Evolutionary conservation across 495 filamentous ascomycete species (phyloP).

Genomic region (Tuber melanosporum): DNA sequence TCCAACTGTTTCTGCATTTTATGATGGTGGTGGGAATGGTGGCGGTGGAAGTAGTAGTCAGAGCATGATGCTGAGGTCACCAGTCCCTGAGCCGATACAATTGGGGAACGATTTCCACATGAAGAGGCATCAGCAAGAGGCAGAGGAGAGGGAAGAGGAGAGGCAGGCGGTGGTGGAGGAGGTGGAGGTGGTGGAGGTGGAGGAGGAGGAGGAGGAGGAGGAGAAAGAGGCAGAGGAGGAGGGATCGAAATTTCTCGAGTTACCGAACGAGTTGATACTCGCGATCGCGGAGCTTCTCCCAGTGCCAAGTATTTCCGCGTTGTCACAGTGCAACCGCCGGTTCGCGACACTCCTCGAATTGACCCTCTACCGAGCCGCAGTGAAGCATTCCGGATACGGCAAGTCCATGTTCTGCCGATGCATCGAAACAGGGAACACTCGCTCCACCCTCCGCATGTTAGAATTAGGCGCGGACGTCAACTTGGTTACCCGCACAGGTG

Average conservation of each 20-base stretch:
- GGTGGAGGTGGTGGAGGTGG: not conserved
- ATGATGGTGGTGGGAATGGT: not conserved
- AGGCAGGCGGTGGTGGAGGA: no score
- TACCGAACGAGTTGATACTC: not conserved
- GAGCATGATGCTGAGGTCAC: not conserved
- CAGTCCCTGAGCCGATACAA: not conserved
- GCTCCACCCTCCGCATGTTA: not conserved
- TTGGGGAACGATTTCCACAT: not conserved
- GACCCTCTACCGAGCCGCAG: not conserved
- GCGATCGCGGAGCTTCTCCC: not conserved
- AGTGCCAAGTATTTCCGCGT: not conserved
- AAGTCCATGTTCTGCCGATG: conserved; percentile 1
- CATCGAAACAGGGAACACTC: not conserved
- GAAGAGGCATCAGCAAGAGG: not conserved
- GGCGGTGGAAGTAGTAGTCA: not conserved
- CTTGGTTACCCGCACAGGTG: not conserved
- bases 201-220: not conserved
- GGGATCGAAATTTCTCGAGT: not conserved
- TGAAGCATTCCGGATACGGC: not conserved
- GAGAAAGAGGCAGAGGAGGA: not conserved
- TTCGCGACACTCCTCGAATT: not conserved
- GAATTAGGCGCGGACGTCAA: not conserved
- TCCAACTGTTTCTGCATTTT: not conserved
- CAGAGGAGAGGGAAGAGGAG: not conserved
- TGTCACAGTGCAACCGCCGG: conserved; percentile 3